A percentile compares a stretch with the other conserved stretches of the same genome.
Conservation (phyloP, 208 protist species). For the Trypanosoma congolense region DNA sequence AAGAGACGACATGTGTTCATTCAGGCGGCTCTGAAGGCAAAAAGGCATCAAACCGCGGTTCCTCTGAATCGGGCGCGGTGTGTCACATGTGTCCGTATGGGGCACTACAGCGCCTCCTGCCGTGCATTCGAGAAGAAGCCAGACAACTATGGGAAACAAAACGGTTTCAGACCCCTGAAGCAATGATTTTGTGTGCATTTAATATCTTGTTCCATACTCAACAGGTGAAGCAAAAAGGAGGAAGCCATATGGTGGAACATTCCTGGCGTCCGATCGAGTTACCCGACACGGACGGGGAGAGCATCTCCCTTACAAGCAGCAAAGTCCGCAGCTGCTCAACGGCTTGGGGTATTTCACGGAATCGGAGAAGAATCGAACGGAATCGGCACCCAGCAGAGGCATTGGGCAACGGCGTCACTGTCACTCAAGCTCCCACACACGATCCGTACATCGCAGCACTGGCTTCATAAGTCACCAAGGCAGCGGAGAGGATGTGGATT, state of each 20-base stretch:
- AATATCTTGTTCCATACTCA: background rate
- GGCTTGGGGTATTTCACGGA: background rate
- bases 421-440: background rate
- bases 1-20: background rate
- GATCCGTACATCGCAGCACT: background rate
- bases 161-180: background rate
- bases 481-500: conserved; percentile 7
- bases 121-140: background rate
- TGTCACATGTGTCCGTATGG: background rate
- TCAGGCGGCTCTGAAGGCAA: background rate
- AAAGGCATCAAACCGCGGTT: background rate
- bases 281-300: background rate
- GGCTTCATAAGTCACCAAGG: background rate
- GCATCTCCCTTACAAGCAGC: background rate
- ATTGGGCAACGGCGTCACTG: background rate
- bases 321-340: background rate
- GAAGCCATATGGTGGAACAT: background rate
- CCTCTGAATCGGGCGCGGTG: background rate
- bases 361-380: background rate
- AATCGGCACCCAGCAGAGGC: background rate
- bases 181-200: background rate
- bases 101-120: background rate
- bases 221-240: background rate
- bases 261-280: background rate
- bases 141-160: background rate